A percentile compares a stretch with the other conserved stretches of the same genome.
phyloP scores from a whole-genome alignment of 2,329 filamentous ascomycete species.

The Fusarium algeriense region DNA sequence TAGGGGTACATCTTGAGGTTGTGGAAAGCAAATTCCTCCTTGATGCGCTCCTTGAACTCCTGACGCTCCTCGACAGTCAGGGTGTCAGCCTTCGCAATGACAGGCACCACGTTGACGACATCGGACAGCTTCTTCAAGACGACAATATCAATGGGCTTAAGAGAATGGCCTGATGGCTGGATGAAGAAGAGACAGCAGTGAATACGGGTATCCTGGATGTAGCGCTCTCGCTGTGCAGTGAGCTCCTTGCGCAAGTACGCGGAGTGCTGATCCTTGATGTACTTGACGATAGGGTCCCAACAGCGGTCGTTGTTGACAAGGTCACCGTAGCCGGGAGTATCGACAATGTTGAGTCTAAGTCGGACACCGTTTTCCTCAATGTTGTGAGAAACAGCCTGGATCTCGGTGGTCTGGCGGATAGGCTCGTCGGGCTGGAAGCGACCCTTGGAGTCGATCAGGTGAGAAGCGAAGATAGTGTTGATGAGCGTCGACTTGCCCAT shows the following conservation, averaged over 20 bases:
- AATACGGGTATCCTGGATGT: conserved; percentile 98
- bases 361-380: conserved; percentile 99
- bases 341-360: conserved; percentile 97
- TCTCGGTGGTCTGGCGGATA: conserved; percentile 96
- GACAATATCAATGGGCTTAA: conserved; percentile 99
- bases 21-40: conserved; percentile 99
- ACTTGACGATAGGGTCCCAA: conserved; percentile 99
- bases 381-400: conserved; percentile 97
- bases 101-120: conserved; percentile 98
- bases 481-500: conserved; percentile 99
- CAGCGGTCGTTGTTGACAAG: conserved; percentile 99
- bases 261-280: conserved; percentile 99
- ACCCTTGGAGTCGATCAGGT: conserved; percentile 99
- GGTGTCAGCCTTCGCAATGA: conserved; percentile 98
- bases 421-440: conserved; percentile 92
- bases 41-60: conserved; percentile 98
- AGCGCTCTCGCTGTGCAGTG: conserved; percentile 97
- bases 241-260: conserved; percentile 99
- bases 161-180: conserved; percentile 95
- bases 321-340: conserved; percentile 98
- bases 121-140: conserved; percentile 99
- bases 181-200: conserved; percentile 99
- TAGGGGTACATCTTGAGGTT: conserved; percentile 99
- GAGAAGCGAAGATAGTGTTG: conserved; percentile 99
- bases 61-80: conserved; percentile 94